A percentile compares a stretch with the other conserved stretches of the same genome.
Evolutionary conservation across 495 filamentous ascomycete species (phyloP).

Genomic region (Viridothelium virens): DNA sequence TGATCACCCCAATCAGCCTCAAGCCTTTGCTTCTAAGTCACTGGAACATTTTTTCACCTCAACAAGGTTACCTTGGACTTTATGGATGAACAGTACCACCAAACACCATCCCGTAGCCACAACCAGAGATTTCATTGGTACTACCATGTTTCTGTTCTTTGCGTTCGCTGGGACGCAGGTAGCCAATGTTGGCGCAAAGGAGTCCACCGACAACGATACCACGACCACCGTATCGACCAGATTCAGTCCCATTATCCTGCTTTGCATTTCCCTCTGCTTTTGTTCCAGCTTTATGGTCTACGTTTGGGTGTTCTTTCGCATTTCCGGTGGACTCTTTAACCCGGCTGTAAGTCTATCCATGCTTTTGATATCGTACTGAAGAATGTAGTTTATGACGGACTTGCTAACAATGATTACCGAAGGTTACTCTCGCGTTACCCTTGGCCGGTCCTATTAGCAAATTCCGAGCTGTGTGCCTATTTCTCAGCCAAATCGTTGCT

Average conservation of each 20-base stretch:
- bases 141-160: slow-evolving; percentile 77
- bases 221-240: slow-evolving; percentile 11
- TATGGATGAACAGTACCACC: slow-evolving; percentile 17
- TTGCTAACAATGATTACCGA: not conserved
- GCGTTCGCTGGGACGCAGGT: slow-evolving; percentile 73
- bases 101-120: slow-evolving; percentile 48
- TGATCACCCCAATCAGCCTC: not conserved
- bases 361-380: not conserved
- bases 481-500: slow-evolving; percentile 49
- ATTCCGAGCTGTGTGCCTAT: slow-evolving; percentile 44
- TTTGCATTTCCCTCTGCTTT: slow-evolving; percentile 66
- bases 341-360: slow-evolving; percentile 49
- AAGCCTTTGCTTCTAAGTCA: not conserved
- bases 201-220: slow-evolving; percentile 15
- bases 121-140: slow-evolving; percentile 68
- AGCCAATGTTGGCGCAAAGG: slow-evolving; percentile 45
- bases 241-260: slow-evolving; percentile 40
- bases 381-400: slow-evolving; percentile 12
- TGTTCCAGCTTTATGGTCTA: slow-evolving; percentile 72
- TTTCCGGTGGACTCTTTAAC: slow-evolving; percentile 75
- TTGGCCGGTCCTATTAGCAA: slow-evolving; percentile 50
- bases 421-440: slow-evolving; percentile 53
- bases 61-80: not conserved
- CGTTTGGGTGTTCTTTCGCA: slow-evolving; percentile 78
- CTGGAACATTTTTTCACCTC: not conserved